These are phyloP conservation scores for Sanghuangporus sanghuang DNA, from an alignment of 1,284 basidiomycete species.

Conservation along the genomic window DNA sequence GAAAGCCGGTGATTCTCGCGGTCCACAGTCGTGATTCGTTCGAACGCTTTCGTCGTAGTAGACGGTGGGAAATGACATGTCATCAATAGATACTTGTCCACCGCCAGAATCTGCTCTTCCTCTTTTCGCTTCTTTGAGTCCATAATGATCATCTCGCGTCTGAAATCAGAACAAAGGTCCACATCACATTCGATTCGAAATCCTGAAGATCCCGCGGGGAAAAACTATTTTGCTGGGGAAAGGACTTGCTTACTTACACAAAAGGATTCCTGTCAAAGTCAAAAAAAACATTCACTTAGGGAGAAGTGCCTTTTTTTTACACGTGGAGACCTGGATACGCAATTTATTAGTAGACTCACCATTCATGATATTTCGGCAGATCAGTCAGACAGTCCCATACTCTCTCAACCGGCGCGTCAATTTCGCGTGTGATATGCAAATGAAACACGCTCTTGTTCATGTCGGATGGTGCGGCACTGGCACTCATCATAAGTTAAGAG, in stretches of 20 bases:
- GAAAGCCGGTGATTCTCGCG: constrained; percentile 45
- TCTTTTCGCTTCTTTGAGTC: constrained; percentile 38
- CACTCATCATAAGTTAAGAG: neutral
- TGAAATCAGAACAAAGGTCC: constrained; percentile 24
- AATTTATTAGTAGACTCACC: constrained; percentile 29
- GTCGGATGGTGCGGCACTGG: neutral
- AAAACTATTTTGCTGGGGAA: neutral
- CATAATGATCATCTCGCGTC: constrained; percentile 49
- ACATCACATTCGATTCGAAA: neutral
- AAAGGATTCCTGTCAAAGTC: constrained; percentile 55
- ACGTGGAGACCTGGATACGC: neutral
- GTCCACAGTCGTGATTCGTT: constrained; percentile 44
- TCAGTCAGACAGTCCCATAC: constrained; percentile 45
- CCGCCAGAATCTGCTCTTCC: constrained; percentile 42
- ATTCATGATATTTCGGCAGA: constrained; percentile 46
- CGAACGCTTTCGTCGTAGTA: constrained; percentile 35
- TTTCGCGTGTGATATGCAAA: constrained; percentile 34
- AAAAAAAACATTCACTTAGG: neutral
- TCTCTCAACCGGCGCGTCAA: constrained; percentile 42
- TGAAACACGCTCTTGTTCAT: constrained; percentile 30
- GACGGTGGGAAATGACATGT: constrained; percentile 56
- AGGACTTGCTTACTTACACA: constrained; percentile 37
- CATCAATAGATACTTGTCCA: constrained; percentile 44
- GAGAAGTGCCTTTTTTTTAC: neutral
- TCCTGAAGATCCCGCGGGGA: neutral